phyloP scores from a whole-genome alignment of 2,329 filamentous ascomycete genomes.

The Nemania sp. region DNA sequence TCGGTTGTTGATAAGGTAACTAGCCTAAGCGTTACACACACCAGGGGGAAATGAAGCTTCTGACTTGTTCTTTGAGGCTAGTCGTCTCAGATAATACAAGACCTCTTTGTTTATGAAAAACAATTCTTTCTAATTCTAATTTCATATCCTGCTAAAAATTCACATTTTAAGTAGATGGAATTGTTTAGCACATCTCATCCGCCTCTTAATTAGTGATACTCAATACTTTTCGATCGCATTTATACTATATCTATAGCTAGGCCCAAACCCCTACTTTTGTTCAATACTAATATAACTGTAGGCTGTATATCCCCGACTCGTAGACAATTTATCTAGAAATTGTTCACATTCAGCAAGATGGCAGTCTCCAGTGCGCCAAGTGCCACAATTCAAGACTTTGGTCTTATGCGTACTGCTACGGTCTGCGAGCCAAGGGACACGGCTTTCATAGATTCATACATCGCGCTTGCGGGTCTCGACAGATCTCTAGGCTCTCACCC shows the following conservation, averaged over 20 bases:
- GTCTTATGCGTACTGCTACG: neutral
- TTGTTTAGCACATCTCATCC: neutral
- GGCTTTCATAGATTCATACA: conserved; percentile 25
- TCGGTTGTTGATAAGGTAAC: neutral
- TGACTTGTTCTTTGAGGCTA: conserved; percentile 1
- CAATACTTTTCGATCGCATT: neutral
- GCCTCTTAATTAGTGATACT: neutral
- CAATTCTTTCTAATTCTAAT: conserved; percentile 16
- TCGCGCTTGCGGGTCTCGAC: neutral
- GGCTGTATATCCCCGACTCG: neutral
- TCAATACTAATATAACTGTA: neutral
- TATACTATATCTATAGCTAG: neutral
- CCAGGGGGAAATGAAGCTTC: neutral
- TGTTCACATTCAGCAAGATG: conserved; percentile 13
- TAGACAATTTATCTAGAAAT: neutral
- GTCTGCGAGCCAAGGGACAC: conserved; percentile 18
- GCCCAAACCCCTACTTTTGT: neutral
- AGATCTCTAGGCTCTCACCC: neutral
- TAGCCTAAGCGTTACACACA: neutral
- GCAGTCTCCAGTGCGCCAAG: neutral
- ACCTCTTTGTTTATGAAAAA: conserved; percentile 20
- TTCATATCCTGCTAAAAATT: neutral
- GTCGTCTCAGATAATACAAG: neutral
- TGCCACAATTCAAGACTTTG: conserved; percentile 14
- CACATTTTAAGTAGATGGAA: neutral